Evolutionary conservation across 208 protist genomes (phyloP), one percentile per base, ranked within the genome.

Genomic region (Zelonia costaricensis): DNA sequence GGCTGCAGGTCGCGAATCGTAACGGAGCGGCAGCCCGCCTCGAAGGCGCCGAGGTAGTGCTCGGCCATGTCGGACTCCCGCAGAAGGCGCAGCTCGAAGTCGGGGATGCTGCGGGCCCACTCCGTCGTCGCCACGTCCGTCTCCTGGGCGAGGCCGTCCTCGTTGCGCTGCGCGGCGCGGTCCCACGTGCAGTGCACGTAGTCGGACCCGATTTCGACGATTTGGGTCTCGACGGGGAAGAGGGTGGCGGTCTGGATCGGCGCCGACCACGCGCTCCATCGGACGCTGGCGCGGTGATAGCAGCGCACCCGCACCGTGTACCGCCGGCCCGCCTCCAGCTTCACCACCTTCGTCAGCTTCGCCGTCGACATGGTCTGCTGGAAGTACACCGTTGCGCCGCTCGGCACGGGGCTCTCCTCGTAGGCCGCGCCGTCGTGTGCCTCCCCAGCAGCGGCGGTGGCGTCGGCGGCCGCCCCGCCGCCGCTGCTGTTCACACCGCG

Each of bases 151-250:
- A 81, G 62, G 6, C 70, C 56, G 1, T 65, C 62, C 35, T 54
- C 74, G 45, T 72, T 71, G 3, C 84, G 79, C 39, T 63, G 62
- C 38, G 46, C 28, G 10, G 60, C 57, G 15, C 92, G 78, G 57
- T 89, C 79, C 92, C 92, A 97, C 16, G 52, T 76, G 22, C 95
- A 62, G 30, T 81, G 79, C 43, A 92, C 84, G 59, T 89, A 88
- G 65, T 97, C 88, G 65, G 90, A 88, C 25, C 92, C 88, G 28
- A 97, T 84, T 31, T 88, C 82, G 5, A 62, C 72, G 31, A 91
- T 78, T 33, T 68, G 59, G 7, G 63, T 76, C 10, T 60, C 57
- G 10, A 96, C 90, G 18, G 80, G 59, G 46, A 80, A 64, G 43
- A 91, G 58, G 8, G 88, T 88, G 36, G 64, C 57, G 30, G 86